Evolutionary conservation across 805 yeast genomes (phyloP), one percentile per base, ranked within the genome.

Genomic region (Yarrowia sp.): DNA sequence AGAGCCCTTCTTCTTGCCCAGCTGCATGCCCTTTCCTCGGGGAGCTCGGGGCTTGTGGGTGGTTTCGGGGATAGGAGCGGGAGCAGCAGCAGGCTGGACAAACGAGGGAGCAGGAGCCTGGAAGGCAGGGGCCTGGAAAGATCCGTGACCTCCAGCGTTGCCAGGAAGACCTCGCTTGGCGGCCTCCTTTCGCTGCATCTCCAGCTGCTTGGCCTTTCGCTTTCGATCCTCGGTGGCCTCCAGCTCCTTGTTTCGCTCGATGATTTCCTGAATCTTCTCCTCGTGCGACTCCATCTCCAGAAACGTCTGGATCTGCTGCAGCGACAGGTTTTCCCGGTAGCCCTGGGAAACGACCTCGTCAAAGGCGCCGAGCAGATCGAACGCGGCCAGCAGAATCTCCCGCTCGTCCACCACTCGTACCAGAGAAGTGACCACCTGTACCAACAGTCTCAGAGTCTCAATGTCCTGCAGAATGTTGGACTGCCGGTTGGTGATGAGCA

Each of bases 221-320:
- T 94, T 94, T 79, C 98, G 89, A 79, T 94, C 97, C 80, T 95
- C 99, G 67, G 91, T 88, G 47, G 99, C 99, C 79, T 94, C 99
- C 74, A 91, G 81, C 80, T 95, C 99, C 80, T 95, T 95, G 82
- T 95, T 95, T 78, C 93, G 87, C 80, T 92, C 98, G 74, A 95
- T 95, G 77, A 95, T 93, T 77, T 95, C 98, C 82, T 95, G 98
- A 76, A 96, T 94, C 82, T 91, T 94, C 80, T 95, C 99, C 80
- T 95, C 99, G 77, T 95, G 98, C 47, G 97, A 90, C 79, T 95
- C 98, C 98, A 95, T 94, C 76, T 92, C 94, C 81, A 95, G 82
- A 79, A 91, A 94, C 13, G 96, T 91, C 77, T 86, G 87, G 71
- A 95, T 90, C 80, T 95, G 98, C 69, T 87, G 78, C 71, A 89